Evolutionary conservation across 768 basidiomycete species (phyloP).

Genomic region (Clitopilus passeckerianus): DNA sequence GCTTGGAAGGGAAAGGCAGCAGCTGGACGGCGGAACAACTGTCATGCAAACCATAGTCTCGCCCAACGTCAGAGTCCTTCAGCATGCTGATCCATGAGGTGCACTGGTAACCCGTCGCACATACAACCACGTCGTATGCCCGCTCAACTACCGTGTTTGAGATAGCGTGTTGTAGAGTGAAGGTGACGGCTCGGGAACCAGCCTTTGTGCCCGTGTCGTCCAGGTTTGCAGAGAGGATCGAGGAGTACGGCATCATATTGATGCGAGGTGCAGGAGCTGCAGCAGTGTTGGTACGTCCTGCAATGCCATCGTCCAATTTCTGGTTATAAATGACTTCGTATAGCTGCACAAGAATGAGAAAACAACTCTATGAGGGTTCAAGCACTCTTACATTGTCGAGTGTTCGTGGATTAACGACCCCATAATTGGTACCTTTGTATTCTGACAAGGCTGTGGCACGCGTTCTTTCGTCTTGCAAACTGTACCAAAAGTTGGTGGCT

Average conservation of each 20-base stretch:
- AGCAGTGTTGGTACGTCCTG: conserved; percentile 20
- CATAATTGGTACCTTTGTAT: conserved; percentile 47
- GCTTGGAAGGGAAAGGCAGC: conserved; percentile 12
- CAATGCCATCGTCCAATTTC: conserved; percentile 37
- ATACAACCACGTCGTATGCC: conserved; percentile 43
- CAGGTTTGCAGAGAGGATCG: conserved; percentile 24
- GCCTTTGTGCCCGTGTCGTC: not conserved
- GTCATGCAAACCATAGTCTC: conserved; percentile 27
- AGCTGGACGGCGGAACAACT: conserved; percentile 17
- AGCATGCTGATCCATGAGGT: conserved; percentile 40
- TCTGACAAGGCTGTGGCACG: conserved; percentile 33
- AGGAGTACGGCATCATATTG: conserved; percentile 31
- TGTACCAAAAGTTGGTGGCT: conserved; percentile 38
- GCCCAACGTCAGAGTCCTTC: conserved; percentile 31
- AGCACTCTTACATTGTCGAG: conserved; percentile 28
- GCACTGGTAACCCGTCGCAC: conserved; percentile 51
- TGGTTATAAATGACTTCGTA: conserved; percentile 49
- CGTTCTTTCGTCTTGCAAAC: conserved; percentile 26
- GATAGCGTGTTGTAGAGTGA: conserved; percentile 31
- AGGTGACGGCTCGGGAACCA: conserved; percentile 4
- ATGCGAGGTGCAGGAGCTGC: conserved; percentile 21
- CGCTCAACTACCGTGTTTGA: conserved; percentile 22
- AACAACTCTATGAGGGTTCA: not conserved
- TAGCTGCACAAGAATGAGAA: conserved; percentile 22
- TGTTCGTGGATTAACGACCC: conserved; percentile 45